Evolutionary conservation across 768 basidiomycete genomes (phyloP).

Genomic region (Suillus subalutaceus): DNA sequence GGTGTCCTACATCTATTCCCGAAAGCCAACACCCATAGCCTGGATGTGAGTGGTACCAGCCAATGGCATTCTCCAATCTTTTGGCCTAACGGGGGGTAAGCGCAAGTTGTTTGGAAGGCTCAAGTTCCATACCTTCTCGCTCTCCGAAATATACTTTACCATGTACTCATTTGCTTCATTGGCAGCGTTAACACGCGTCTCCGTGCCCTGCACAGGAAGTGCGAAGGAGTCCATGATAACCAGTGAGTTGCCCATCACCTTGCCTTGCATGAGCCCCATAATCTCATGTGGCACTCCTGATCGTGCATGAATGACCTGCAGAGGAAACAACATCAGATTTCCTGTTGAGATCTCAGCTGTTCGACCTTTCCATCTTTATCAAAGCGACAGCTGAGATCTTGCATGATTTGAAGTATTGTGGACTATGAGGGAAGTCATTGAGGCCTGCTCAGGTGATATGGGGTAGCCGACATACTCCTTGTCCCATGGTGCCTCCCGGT

Average conservation of each 20-base stretch:
- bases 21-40: slow-evolving; percentile 99
- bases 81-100: slow-evolving; percentile 59
- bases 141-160: slow-evolving; percentile 88
- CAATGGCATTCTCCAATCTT: slow-evolving; percentile 83
- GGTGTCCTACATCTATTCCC: slow-evolving; percentile 97
- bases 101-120: slow-evolving; percentile 4
- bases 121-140: slow-evolving; percentile 62
- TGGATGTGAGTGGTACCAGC: slow-evolving; percentile 99
- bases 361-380: slow-evolving; percentile 80
- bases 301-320: slow-evolving; percentile 94
- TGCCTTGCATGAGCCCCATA: slow-evolving; percentile 99
- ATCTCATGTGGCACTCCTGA: slow-evolving; percentile 98
- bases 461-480: slow-evolving; percentile 65
- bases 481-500: slow-evolving; percentile 78
- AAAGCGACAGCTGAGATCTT: slow-evolving; percentile 95
- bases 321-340: slow-evolving; percentile 20
- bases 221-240: slow-evolving; percentile 97
- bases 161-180: slow-evolving; percentile 98
- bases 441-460: slow-evolving; percentile 6
- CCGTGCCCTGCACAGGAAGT: slow-evolving; percentile 95
- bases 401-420: slow-evolving; percentile 83
- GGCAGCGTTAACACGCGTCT: slow-evolving; percentile 95
- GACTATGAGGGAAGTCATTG: slow-evolving; percentile 42
- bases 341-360: neutral
- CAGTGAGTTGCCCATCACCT: slow-evolving; percentile 76